A percentile compares a stretch with the other conserved stretches of the same genome.
Conservation (phyloP, 192 early-diverging fungal genomes). For the Rhizophagus clarus region DNA sequence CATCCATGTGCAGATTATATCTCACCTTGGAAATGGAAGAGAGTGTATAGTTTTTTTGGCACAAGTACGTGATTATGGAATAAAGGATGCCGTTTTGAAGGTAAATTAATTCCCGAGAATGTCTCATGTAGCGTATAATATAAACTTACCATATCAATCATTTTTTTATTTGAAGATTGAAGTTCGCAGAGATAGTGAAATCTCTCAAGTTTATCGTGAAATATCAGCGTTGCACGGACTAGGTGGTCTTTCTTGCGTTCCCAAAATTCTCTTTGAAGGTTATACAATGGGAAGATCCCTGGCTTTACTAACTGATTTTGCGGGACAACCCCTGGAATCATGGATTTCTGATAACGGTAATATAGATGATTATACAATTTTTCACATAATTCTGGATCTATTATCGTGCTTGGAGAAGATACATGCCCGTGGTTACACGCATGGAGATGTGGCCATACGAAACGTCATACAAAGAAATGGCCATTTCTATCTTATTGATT, state of each 20-base stretch:
- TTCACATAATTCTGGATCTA: constrained; percentile 22
- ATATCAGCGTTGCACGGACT: constrained; percentile 12
- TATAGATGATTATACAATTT: constrained; percentile 29
- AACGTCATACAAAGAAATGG: constrained; percentile 8
- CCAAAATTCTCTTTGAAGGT: constrained; percentile 21
- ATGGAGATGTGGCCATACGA: background rate
- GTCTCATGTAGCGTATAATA: constrained; percentile 20
- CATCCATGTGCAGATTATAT: constrained; percentile 27
- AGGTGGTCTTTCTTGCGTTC: constrained; percentile 11
- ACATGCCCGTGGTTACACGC: background rate
- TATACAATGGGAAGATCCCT: background rate
- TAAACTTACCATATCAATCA: constrained; percentile 25
- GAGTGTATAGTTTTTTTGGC: constrained; percentile 30
- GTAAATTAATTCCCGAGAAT: constrained; percentile 28
- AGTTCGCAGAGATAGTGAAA: background rate
- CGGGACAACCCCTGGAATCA: constrained; percentile 12
- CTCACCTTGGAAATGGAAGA: constrained; percentile 21
- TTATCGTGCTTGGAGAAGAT: constrained; percentile 10
- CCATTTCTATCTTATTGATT: constrained; percentile 12
- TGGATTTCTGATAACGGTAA: constrained; percentile 27
- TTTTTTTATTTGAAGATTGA: constrained; percentile 28
- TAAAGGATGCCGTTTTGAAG: constrained; percentile 33
- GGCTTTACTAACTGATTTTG: constrained; percentile 27
- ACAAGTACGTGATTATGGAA: constrained; percentile 31
- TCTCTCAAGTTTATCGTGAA: constrained; percentile 19